Evolutionary conservation across 306 rosid species (phyloP), one percentile per base, ranked within the genome.

Genomic region (Heteromeles arbutifolia): DNA sequence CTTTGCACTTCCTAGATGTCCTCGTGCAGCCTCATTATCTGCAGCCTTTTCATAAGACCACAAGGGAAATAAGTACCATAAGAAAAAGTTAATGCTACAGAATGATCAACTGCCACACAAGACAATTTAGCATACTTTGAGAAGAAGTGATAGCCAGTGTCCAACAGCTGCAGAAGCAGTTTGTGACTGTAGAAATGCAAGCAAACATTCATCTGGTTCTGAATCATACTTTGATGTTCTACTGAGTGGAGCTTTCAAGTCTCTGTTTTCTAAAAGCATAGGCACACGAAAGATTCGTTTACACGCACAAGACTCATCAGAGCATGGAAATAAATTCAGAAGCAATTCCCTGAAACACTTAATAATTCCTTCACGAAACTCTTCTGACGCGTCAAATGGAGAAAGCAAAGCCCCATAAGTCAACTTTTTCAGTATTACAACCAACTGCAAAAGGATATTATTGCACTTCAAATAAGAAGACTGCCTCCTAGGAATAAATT

Each of bases 91-190:
- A 57, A 41, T 67, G 56, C 31, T 43, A 10, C 2, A 67, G 19
- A 12, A n/a, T 54, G 76, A 73, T 67, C 29, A 80, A 74, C 45
- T 76, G 71, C 52, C 29, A 53, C 58, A 61, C 74, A 74, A 28
- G 39, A 41, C n/a, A 52, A 72, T 11, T 77, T 54, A 63, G 75
- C 88, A 68, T 90, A 95, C 97, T 79, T 84, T 86, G 78, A 92
- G 97, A 87, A 95, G 91, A 84, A 95, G 96, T 9, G 97, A 95
- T 56, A 95, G 84, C 97, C 97, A 95, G 77, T 95, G 98, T 61
- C 98, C 98, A 72, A 95, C 86, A 72, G 97, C 92, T 73, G 97
- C 92, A 56, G 96, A 90, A 19, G 97, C 96, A 83, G 81, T 70
- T 81, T 90, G 84, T 70, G 93, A 87, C 75, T 65, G 90, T 28